Evolutionary conservation across 2,329 filamentous ascomycete species (phyloP), one percentile per base, ranked within the genome.

Genomic region (Tolypocladium tundrense): DNA sequence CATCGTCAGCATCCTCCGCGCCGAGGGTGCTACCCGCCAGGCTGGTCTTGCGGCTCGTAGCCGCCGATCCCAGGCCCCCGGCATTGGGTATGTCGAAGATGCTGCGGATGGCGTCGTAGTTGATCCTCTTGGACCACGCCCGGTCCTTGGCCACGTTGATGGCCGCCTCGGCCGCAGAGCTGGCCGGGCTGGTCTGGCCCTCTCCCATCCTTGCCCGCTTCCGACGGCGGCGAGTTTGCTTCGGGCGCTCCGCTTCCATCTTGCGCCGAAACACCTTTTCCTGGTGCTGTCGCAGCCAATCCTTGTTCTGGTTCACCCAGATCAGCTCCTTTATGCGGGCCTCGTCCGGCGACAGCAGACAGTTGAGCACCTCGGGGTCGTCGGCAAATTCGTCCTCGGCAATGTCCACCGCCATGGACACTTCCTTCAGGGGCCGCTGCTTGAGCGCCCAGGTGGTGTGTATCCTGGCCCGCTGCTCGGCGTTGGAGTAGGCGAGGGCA

Each of bases 241-340:
- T 88, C 58, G 77, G 81, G 62, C 71, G 77, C 65, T 73, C 80
- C 11, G 79, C 79, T 59, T 82, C 82, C 61, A 83, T 75, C 71
- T 91, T 90, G 59, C 86, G 83, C 43, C 88, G 83, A 58, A 95
- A 87, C 8, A 88, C 80, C 71, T 94, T 96, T 60, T 89, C 85
- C 68, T 97, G 91, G 68, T 95, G 88, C 54, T 86, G 83, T 10
- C 93, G 88, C 43, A 99, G 79, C 83, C 92, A 99, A 64, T 95
- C 91, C 69, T 94, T 91, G 72, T 99, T 97, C 69, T 92, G 87
- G 60, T 93, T 92, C 50, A 96, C 86, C 94, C 94, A 99, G 56
- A 97, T 89, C 60, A 86, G 85, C 71, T 97, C 92, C 71, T 97
- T 97, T 68, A 91, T 84, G 40, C 82, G 82, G 2, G 87, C 83